Base-by-base conservation (phyloP, 805 yeast genomes). In the Suhomyces emberorum region DNA sequence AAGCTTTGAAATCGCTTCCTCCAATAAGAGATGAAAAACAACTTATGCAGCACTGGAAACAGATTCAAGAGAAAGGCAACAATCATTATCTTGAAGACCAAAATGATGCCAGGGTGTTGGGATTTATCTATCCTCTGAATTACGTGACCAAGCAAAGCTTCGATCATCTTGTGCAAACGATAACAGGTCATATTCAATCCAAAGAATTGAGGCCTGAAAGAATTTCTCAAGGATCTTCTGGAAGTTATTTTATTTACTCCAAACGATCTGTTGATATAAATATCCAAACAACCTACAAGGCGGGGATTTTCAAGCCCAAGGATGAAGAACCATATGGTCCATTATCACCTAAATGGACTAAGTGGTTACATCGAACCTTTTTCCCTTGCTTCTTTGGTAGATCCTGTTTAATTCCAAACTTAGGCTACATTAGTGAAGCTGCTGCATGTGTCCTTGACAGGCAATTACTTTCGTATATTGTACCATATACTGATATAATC, bases 251-350 rank as follows among this genome's bases (percentile, higher is more conserved):
- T 51, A 63, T 81, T 1, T 20, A 28, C 8, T 14, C 17, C 8
- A 14, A 20, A 15, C 35, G 25, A 15, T 19, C 17, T 14, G 34
- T 34, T 7, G 37, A 35, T n/a, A 14, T 35, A 11, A 44, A 43
- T 0, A 9, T 20, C 18, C 30, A 24, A n/a, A 34, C 33, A 9
- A 35, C 33, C 3, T 41, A 39, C 17, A 69, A 68, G 9, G 70
- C 70, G 11, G 88, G 81, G 0, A 79, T 83, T 2, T 83, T 83
- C 64, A 83, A 83, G 52, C 89, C 89, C 4, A 81, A 81, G 51
- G 88, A 82, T 55, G 89, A 83, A 54, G 88, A 83, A 47, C 89
- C 88, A 0, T 83, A 83, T 51, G 89, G 88, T 0, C 86, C 88
- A 1, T 51, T 83, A 35, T 77, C 84, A 3, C 88, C 89, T 1